phyloP scores from a whole-genome alignment of 495 filamentous ascomycete species.

The Aspergillus kassunensis region DNA sequence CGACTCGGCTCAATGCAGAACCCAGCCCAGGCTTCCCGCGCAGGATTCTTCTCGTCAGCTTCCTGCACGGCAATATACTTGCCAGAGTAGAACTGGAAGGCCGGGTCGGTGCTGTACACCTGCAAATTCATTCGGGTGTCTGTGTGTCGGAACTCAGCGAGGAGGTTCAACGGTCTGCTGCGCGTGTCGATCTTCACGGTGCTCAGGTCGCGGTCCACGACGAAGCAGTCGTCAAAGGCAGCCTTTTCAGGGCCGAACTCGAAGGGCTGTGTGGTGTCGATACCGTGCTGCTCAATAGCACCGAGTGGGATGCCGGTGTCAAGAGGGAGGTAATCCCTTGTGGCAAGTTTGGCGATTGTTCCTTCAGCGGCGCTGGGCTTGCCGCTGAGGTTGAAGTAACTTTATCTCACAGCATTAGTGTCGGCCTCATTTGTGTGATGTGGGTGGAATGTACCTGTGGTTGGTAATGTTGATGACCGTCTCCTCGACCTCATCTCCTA shows the following conservation, averaged over 20 bases:
- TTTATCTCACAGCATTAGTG: constrained; percentile 27
- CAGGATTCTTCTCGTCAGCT: constrained; percentile 55
- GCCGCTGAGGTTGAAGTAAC: constrained; percentile 85
- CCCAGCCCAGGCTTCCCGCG: constrained; percentile 61
- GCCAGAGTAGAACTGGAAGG: constrained; percentile 95
- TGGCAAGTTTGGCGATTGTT: constrained; percentile 67
- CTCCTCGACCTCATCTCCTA: constrained; percentile 72
- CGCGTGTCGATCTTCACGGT: constrained; percentile 77
- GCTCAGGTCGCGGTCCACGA: constrained; percentile 60
- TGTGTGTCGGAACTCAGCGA: constrained; percentile 67
- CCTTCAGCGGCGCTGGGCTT: constrained; percentile 62
- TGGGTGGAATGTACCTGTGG: constrained; percentile 64
- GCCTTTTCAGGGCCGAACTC: constrained; percentile 61
- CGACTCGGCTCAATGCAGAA: constrained; percentile 91
- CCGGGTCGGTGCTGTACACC: constrained; percentile 83
- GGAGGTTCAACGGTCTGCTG: constrained; percentile 52
- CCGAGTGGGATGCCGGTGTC: constrained; percentile 64
- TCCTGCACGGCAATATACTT: constrained; percentile 74
- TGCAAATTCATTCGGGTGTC: constrained; percentile 72
- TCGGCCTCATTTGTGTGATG: not conserved
- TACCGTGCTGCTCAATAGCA: constrained; percentile 46
- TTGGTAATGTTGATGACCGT: constrained; percentile 90
- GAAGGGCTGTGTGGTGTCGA: constrained; percentile 57
- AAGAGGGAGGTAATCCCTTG: constrained; percentile 69
- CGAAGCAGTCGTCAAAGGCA: constrained; percentile 87